Percentiles rank a stretch among this genome's conserved stretches.
Conservation (phyloP, 2,329 filamentous ascomycete species). For the Leptoxyphium fumago region DNA sequence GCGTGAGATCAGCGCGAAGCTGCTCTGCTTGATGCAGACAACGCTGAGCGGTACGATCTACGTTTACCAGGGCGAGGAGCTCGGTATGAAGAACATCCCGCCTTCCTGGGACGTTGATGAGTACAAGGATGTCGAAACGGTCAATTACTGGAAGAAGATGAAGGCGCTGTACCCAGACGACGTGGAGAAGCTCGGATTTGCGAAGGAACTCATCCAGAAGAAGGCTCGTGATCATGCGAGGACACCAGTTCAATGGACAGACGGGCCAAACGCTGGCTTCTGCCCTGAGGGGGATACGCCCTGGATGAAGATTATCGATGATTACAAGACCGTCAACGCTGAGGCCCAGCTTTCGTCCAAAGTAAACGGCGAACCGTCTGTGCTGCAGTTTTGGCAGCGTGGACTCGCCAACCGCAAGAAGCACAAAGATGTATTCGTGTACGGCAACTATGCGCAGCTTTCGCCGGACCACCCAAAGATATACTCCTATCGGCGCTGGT, state of each 20-base stretch:
- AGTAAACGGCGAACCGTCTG: slow-evolving; percentile 25
- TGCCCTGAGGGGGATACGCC: slow-evolving; percentile 35
- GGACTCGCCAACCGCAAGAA: slow-evolving; percentile 41
- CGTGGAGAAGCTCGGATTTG: slow-evolving; percentile 27
- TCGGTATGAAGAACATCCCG: slow-evolving; percentile 37
- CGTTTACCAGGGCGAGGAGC: slow-evolving; percentile 37
- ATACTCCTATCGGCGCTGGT: slow-evolving; percentile 32
- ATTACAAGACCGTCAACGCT: slow-evolving; percentile 42
- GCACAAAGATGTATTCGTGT: slow-evolving; percentile 44
- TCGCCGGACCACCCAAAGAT: slow-evolving; percentile 39
- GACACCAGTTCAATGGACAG: slow-evolving; percentile 54
- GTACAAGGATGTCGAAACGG: slow-evolving; percentile 39
- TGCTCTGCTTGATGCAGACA: slow-evolving; percentile 33
- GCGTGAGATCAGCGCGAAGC: slow-evolving; percentile 31
- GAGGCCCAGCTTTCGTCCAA: slow-evolving; percentile 31
- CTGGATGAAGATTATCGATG: slow-evolving; percentile 47
- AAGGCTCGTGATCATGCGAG: slow-evolving; percentile 52
- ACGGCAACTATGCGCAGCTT: slow-evolving; percentile 42
- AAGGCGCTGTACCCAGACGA: slow-evolving; percentile 24
- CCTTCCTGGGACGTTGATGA: slow-evolving; percentile 28
- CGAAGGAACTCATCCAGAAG: slow-evolving; percentile 39
- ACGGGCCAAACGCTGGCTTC: slow-evolving; percentile 45
- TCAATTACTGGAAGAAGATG: slow-evolving; percentile 40
- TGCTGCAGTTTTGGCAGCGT: slow-evolving; percentile 47
- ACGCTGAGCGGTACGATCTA: slow-evolving; percentile 35